These are phyloP conservation scores for Tripidium arundinaceum DNA, from an alignment of 202 grass and related monocot genomes.

Conservation along the genomic window DNA sequence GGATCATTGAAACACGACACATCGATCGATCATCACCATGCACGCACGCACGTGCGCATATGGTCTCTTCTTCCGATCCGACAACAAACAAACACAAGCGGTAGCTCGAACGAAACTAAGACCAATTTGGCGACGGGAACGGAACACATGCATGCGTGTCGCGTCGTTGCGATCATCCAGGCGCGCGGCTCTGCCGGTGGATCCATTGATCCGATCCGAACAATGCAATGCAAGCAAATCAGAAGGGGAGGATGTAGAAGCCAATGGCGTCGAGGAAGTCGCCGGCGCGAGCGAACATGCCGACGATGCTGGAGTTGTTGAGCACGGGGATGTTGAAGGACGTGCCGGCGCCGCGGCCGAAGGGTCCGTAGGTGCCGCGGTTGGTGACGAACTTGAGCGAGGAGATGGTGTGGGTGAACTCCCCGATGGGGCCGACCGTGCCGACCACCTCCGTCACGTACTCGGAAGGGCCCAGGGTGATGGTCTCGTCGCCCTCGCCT, in stretches of 20 bases:
- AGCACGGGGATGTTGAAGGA: conserved; percentile 2
- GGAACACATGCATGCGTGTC: too few species aligned
- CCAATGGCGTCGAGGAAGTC: conserved; percentile 15
- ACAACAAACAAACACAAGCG: too few species aligned
- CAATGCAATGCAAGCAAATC: too few species aligned
- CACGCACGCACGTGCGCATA: too few species aligned
- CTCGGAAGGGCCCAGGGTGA: neutral
- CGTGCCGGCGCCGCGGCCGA: conserved; percentile 11
- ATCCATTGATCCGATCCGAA: too few species aligned
- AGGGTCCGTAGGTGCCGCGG: conserved; percentile 1
- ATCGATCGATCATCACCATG: too few species aligned
- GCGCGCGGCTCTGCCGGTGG: too few species aligned
- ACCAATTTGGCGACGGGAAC: too few species aligned
- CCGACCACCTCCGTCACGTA: neutral
- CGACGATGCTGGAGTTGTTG: conserved; percentile 14
- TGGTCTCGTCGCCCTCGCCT: neutral
- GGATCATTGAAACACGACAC: too few species aligned
- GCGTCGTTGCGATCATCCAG: too few species aligned
- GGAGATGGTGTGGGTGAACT: neutral
- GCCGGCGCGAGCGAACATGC: conserved; percentile 12
- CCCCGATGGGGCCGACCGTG: neutral
- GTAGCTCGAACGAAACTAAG: too few species aligned
- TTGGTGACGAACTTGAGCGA: conserved; percentile 30
- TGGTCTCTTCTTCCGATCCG: too few species aligned
- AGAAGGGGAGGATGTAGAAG: conserved; percentile 11